Base-by-base conservation (phyloP, 176 grass and related monocot species). In the Pharus latifolius region DNA sequence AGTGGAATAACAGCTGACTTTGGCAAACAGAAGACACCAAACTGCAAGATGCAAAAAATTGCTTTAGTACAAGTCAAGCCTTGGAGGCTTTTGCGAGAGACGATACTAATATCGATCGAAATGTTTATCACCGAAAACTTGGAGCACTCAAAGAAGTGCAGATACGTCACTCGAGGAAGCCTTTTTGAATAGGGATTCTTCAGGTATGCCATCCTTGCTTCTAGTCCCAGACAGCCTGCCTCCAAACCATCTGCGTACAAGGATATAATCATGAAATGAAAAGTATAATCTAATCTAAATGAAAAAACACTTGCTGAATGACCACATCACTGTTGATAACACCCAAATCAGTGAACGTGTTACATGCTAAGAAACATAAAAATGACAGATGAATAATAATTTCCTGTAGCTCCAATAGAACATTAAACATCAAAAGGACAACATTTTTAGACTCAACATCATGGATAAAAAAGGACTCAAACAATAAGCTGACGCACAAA, bases 1-100 rank as follows among this genome's bases (percentile, higher is more conserved):
- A 88, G 80, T 7, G 90, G 90, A 43, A 93, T 93, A 28, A 80
- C 78, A 45, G 82, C 74, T 3, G 70, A 88, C 49, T 56, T 27
- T 8, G 90, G 85, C 60, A 89, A 25, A 62, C 75, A 93, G 60
- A 93, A 93, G 10, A 93, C 82, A 6, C 82, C 82, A 17, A 88
- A 73, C 90, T 93, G 70, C 60, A 70, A 1, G 19, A 56, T 11
- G 7, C 25, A 30, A 2, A 26, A 5, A 3, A 26, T 45, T 10
- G 13, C 2, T 56, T 75, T 23, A 62, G 4, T 67, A 56, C 5
- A 38, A 43, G 35, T 37, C 30, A 62, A 40, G 48, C 24, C 35
- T 9, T 43, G 27, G 20, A 14, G 33, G 6, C 12, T 13, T 37
- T 16, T 30, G 31, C 22, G 27, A 75, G 31, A 43, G 40, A 9